phyloP scores from a whole-genome alignment of 2,329 filamentous ascomycete species.

The Aspergillus costaricaensis region DNA sequence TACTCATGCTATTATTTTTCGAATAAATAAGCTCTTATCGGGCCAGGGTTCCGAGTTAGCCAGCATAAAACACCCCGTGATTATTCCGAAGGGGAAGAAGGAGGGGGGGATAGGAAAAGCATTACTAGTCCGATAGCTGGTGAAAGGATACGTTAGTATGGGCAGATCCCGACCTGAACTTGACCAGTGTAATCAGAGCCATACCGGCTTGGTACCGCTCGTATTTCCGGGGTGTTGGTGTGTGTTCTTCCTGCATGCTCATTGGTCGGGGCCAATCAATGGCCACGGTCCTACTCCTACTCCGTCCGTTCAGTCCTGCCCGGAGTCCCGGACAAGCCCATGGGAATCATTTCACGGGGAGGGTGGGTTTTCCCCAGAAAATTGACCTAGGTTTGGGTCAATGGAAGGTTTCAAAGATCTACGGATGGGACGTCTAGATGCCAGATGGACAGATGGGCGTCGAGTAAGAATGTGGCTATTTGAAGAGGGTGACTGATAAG shows the following conservation, averaged over 20 bases:
- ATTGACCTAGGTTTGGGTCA: neutral
- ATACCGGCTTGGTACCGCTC: neutral
- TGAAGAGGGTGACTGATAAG: slow-evolving; percentile 25
- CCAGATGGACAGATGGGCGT: neutral
- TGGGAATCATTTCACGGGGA: slow-evolving; percentile 3
- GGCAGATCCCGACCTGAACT: slow-evolving; percentile 1
- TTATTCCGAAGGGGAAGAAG: neutral
- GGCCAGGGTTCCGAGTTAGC: slow-evolving; percentile 5
- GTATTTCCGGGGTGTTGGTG: slow-evolving; percentile 16
- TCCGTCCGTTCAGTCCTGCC: slow-evolving; percentile 1
- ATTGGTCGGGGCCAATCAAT: slow-evolving; percentile 23
- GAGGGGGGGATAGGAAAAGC: neutral
- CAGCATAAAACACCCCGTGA: slow-evolving; percentile 1
- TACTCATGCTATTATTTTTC: slow-evolving; percentile 19
- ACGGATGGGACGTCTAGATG: neutral
- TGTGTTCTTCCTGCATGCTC: slow-evolving; percentile 8
- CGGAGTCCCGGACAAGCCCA: neutral
- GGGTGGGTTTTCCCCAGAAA: slow-evolving; percentile 5
- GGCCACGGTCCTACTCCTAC: neutral
- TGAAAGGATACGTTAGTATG: neutral
- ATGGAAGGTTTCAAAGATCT: neutral
- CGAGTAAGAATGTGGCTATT: slow-evolving; percentile 14
- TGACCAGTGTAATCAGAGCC: neutral
- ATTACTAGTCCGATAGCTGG: neutral
- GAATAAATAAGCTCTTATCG: slow-evolving; percentile 20